Conservation (phyloP, 345 rosid genomes). For the Acer yangbiense region DNA sequence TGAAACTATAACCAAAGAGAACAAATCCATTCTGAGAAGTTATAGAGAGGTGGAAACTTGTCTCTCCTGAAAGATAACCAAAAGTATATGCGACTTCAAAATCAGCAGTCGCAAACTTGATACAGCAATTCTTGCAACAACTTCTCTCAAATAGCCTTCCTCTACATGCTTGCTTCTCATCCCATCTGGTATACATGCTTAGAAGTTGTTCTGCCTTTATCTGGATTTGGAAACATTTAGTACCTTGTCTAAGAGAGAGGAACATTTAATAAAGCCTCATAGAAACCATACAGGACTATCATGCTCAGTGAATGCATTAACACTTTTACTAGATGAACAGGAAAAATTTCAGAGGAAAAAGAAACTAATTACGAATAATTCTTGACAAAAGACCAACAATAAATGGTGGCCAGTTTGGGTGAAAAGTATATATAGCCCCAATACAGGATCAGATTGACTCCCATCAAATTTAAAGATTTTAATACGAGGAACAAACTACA, state of each 20-base stretch:
- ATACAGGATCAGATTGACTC: neutral
- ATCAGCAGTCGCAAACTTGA: conserved; percentile 48
- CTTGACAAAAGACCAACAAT: no score
- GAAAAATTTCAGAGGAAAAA: no score
- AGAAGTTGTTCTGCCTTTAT: conserved; percentile 64
- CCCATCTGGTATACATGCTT: conserved; percentile 79
- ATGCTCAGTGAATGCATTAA: neutral
- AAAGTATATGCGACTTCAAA: conserved; percentile 75
- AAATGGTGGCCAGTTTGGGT: neutral
- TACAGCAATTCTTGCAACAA: conserved; percentile 38
- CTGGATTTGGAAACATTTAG: conserved; percentile 32
- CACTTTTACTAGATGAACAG: no score
- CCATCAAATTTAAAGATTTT: neutral
- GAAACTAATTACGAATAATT: no score
- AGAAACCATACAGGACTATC: neutral
- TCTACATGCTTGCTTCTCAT: conserved; percentile 53
- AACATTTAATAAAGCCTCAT: no score
- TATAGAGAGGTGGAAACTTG: conserved; percentile 57
- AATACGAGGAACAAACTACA: neutral
- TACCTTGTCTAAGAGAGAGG: neutral
- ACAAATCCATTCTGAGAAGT: conserved; percentile 25
- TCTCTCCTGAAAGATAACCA: conserved; percentile 79
- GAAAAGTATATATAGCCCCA: no score
- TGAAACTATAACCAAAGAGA: neutral
- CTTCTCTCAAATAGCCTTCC: no score